Percentiles rank a stretch among this genome's conserved stretches.
phyloP scores from a whole-genome alignment of 257 asterid genomes.

The Lithospermum erythrorhizon region DNA sequence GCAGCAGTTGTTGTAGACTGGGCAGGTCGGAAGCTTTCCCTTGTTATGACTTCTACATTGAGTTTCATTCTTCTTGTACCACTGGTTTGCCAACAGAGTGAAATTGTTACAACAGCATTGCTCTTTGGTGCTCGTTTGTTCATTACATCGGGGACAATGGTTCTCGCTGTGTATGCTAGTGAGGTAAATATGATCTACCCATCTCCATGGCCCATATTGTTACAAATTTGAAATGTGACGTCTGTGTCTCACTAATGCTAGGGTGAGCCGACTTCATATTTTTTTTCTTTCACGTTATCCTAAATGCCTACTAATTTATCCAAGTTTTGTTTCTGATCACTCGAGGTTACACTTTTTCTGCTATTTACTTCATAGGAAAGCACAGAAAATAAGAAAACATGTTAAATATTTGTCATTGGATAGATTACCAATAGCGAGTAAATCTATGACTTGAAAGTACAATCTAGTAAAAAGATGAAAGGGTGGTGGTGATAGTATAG shows the following conservation, averaged over 20 bases:
- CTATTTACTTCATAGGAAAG: background rate
- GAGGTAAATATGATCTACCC: background rate
- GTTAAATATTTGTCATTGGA: too few relatives aligned
- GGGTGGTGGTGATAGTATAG: too few relatives aligned
- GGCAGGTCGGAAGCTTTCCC: constrained; percentile 61
- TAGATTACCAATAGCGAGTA: too few relatives aligned
- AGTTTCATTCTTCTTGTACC: constrained; percentile 62
- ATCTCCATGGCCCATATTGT: background rate
- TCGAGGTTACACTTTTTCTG: too few relatives aligned
- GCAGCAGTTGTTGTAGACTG: constrained; percentile 62
- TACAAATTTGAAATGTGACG: background rate
- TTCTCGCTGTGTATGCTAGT: background rate
- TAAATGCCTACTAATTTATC: background rate
- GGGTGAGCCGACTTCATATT: too few relatives aligned
- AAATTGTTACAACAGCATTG: constrained; percentile 37
- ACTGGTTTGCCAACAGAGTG: constrained; percentile 38
- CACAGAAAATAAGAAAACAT: background rate
- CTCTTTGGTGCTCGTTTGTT: constrained; percentile 68
- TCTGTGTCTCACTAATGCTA: background rate
- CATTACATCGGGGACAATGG: constrained; percentile 25
- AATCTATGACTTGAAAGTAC: too few relatives aligned
- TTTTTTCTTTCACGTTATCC: background rate
- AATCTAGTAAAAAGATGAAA: too few relatives aligned
- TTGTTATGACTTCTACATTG: constrained; percentile 48
- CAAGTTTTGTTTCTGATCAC: too few relatives aligned